A percentile compares a stretch with the other conserved stretches of the same genome.
Conservation (phyloP, 352 stramenopile genomes). For the Globisporangium barbulae region DNA sequence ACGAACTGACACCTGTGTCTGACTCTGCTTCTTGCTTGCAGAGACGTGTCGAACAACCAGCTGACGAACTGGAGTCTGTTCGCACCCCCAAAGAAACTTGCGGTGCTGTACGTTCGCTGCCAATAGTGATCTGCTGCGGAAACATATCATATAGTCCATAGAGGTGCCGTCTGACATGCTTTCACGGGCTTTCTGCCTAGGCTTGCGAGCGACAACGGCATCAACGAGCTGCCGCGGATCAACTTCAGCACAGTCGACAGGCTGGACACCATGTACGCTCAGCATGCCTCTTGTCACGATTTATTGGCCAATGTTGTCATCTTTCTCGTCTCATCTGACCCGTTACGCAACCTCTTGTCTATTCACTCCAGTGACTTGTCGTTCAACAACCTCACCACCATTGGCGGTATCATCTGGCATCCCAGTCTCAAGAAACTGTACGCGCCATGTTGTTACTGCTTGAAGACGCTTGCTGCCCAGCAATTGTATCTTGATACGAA, state of each 20-base stretch:
- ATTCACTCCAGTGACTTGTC: slow-evolving; percentile 22
- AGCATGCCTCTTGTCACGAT: too few relatives aligned
- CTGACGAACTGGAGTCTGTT: slow-evolving; percentile 11
- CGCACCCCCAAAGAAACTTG: slow-evolving; percentile 6
- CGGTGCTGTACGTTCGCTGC: slow-evolving; percentile 6
- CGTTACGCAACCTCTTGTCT: neutral
- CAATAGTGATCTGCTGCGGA: neutral
- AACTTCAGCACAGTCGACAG: slow-evolving; percentile 13
- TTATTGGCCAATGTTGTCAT: neutral
- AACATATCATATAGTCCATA: neutral
- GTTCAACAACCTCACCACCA: slow-evolving; percentile 17
- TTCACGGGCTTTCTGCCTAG: neutral
- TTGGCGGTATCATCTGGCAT: slow-evolving; percentile 21
- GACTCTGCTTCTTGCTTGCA: neutral
- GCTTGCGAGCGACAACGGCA: slow-evolving; percentile 17
- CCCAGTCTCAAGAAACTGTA: slow-evolving; percentile 16
- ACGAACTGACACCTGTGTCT: neutral
- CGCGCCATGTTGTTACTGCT: neutral
- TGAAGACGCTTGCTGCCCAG: neutral
- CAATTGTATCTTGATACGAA: neutral
- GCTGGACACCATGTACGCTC: slow-evolving; percentile 10
- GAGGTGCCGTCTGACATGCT: neutral
- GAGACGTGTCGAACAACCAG: slow-evolving; percentile 16
- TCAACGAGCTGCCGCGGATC: slow-evolving; percentile 7
- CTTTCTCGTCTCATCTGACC: neutral